phyloP scores from a whole-genome alignment of 106 monocot genomes.

The Vanilla planifolia region DNA sequence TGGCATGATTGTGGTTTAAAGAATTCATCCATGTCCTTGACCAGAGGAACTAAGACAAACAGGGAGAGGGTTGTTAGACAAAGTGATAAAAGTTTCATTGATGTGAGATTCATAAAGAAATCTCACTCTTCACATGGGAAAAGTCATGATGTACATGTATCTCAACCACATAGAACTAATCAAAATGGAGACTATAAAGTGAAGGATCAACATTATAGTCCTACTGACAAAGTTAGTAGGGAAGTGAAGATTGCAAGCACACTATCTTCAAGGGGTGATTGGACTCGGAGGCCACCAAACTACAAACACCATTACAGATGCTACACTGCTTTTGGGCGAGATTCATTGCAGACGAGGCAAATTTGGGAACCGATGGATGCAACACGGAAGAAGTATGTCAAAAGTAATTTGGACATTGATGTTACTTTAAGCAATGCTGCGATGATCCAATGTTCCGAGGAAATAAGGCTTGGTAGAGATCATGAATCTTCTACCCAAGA shows the following conservation, averaged over 20 bases:
- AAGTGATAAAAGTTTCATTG: constrained; percentile 25
- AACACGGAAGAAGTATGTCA: constrained; percentile 31
- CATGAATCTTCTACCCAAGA: constrained; percentile 4
- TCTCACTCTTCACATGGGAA: constrained; percentile 26
- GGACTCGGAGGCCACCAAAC: constrained; percentile 14
- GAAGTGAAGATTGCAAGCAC: constrained; percentile 27
- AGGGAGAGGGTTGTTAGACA: constrained; percentile 33
- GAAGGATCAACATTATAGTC: constrained; percentile 17
- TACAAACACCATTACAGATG: constrained; percentile 20
- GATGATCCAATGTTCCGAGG: constrained; percentile 9
- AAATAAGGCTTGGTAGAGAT: constrained; percentile 10
- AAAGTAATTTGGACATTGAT: constrained; percentile 20
- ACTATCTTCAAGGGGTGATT: constrained; percentile 14
- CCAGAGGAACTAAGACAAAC: constrained; percentile 30
- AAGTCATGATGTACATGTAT: constrained; percentile 35
- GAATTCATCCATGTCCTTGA: constrained; percentile 18
- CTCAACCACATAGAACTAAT: constrained; percentile 24
- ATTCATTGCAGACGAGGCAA: constrained; percentile 28
- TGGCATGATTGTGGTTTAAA: constrained; percentile 13
- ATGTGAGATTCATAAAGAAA: constrained; percentile 34
- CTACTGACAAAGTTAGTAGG: constrained; percentile 18
- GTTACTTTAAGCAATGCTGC: constrained; percentile 3
- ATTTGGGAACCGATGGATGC: constrained; percentile 68
- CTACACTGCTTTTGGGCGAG: constrained; percentile 11
- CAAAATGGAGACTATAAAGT: constrained; percentile 14